A percentile compares a stretch with the other conserved stretches of the same genome.
Conservation (phyloP, 768 basidiomycete species). For the Holtermannia corniformis region DNA sequence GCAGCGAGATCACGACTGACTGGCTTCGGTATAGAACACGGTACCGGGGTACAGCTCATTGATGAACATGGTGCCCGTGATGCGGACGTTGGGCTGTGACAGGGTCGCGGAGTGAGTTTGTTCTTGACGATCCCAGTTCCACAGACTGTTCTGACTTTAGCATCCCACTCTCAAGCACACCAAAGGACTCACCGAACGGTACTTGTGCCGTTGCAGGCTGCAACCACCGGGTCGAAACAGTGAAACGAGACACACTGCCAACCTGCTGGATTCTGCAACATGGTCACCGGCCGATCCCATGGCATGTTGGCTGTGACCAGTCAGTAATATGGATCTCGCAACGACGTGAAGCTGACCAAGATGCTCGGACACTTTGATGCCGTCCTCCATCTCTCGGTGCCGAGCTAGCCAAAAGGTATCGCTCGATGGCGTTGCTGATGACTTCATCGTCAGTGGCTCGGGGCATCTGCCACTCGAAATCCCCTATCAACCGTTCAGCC, state of each 20-base stretch:
- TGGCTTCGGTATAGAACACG: constrained; percentile 27
- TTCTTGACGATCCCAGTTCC: background rate
- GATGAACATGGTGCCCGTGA: constrained; percentile 25
- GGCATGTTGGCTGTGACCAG: background rate
- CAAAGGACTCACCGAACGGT: background rate
- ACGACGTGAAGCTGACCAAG: background rate
- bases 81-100: background rate
- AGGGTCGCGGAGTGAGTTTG: background rate
- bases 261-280: background rate
- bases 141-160: no score
- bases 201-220: background rate
- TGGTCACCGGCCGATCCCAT: background rate
- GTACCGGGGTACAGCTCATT: constrained; percentile 30
- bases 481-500: background rate
- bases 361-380: background rate
- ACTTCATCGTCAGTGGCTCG: background rate
- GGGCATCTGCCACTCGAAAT: background rate
- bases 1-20: constrained; percentile 6
- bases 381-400: background rate
- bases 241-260: background rate
- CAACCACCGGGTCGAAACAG: background rate
- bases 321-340: background rate
- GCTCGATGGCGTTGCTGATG: background rate
- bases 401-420: background rate
- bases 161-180: no score